Conservation (phyloP, 2,329 filamentous ascomycete species). For the Helicocarpus griseus region DNA sequence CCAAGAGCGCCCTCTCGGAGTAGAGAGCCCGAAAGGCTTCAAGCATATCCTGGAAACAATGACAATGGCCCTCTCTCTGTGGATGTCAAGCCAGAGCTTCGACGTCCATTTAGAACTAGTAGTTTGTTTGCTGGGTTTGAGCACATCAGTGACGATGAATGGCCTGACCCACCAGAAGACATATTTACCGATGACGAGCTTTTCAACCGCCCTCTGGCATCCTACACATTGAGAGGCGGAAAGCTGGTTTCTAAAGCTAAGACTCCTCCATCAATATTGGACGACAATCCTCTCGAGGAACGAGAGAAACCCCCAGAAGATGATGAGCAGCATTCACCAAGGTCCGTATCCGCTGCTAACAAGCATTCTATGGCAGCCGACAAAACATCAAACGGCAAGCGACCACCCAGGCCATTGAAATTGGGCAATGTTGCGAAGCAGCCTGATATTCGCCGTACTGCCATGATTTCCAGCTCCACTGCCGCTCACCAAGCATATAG, state of each 20-base stretch:
- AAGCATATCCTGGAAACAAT: slow-evolving; percentile 69
- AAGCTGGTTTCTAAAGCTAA: slow-evolving; percentile 32
- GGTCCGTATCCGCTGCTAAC: background rate
- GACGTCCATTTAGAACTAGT: slow-evolving; percentile 65
- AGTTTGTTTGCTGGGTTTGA: slow-evolving; percentile 85
- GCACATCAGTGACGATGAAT: slow-evolving; percentile 45
- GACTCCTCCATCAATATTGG: slow-evolving; percentile 21
- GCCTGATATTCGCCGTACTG: slow-evolving; percentile 63
- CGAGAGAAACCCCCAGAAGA: slow-evolving; percentile 31
- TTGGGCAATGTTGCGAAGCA: slow-evolving; percentile 37
- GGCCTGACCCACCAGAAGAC: slow-evolving; percentile 17
- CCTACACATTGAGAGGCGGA: slow-evolving; percentile 33
- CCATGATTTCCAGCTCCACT: slow-evolving; percentile 71
- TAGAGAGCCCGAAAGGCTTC: slow-evolving; percentile 38
- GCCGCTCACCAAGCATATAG: slow-evolving; percentile 55
- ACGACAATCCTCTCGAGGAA: slow-evolving; percentile 26
- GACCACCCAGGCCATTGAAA: slow-evolving; percentile 28
- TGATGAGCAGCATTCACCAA: slow-evolving; percentile 16
- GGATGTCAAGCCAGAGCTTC: slow-evolving; percentile 44
- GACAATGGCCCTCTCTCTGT: slow-evolving; percentile 63
- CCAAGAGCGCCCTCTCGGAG: slow-evolving; percentile 11
- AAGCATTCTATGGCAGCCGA: slow-evolving; percentile 8
- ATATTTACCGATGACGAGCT: slow-evolving; percentile 37
- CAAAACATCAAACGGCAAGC: slow-evolving; percentile 11
- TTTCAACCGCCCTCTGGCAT: slow-evolving; percentile 35